These are phyloP conservation scores for Diplocarpon rosae DNA, from an alignment of 2,329 filamentous ascomycete species.

Conservation along the genomic window DNA sequence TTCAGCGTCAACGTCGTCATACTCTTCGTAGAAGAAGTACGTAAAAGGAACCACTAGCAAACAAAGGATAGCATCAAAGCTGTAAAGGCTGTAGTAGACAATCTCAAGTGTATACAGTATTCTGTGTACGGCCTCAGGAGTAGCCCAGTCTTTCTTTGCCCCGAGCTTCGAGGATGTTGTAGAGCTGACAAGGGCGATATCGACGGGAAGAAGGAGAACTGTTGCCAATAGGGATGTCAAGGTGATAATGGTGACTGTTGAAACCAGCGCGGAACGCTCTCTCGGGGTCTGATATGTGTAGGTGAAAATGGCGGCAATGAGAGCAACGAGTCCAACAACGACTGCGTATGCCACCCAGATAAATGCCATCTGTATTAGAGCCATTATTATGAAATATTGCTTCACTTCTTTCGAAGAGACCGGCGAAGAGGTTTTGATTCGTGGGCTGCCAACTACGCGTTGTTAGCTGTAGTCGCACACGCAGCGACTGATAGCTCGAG, in stretches of 20 bases:
- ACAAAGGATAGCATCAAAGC: constrained; percentile 80
- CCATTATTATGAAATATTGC: constrained; percentile 21
- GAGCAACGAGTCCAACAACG: constrained; percentile 64
- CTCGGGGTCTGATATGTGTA: constrained; percentile 85
- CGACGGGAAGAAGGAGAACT: constrained; percentile 83
- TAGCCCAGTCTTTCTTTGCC: constrained; percentile 90
- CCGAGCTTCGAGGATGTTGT: constrained; percentile 68
- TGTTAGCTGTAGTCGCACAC: not conserved
- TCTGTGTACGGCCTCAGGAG: constrained; percentile 62
- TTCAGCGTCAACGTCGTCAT: constrained; percentile 81
- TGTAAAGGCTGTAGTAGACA: constrained; percentile 89
- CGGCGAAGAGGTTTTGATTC: constrained; percentile 4
- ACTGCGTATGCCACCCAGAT: constrained; percentile 94
- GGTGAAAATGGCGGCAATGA: constrained; percentile 73
- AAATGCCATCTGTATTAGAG: constrained; percentile 70
- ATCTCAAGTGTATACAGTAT: constrained; percentile 75
- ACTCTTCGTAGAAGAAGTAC: constrained; percentile 98
- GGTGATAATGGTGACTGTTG: constrained; percentile 74
- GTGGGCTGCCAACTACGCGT: constrained; percentile 5
- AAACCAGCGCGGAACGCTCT: constrained; percentile 75
- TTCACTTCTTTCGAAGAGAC: constrained; percentile 1
- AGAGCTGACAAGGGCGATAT: constrained; percentile 87
- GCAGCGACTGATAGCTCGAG: not conserved
- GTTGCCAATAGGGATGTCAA: constrained; percentile 83
- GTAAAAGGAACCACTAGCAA: constrained; percentile 85